Evolutionary conservation across 805 yeast genomes (phyloP).

Genomic region (Ogataea angusta): DNA sequence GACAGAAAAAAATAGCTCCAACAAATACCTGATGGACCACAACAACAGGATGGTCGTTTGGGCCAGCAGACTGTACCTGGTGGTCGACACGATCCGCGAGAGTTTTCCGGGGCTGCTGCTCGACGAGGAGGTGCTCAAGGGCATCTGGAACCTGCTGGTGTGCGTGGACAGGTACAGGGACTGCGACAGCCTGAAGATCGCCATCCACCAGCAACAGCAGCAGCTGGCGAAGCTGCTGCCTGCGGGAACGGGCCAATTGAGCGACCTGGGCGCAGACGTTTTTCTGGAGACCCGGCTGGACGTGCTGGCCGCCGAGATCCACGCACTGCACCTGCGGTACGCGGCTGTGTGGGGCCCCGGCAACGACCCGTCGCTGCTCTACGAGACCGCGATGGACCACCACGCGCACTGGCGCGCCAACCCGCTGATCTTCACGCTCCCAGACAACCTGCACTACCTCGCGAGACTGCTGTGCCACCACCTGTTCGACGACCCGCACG

Average conservation of each 20-base stretch:
- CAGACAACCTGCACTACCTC: conserved; percentile 67
- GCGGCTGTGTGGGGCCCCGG: conserved; percentile 75
- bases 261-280: conserved; percentile 29
- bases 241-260: conserved; percentile 17
- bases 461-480: conserved; percentile 70
- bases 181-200: conserved; percentile 49
- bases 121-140: conserved; percentile 57
- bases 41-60: conserved; percentile 4
- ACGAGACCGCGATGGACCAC: conserved; percentile 47
- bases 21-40: conserved; percentile 3
- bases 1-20: not conserved
- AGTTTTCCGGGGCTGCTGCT: conserved; percentile 68
- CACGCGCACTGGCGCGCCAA: conserved; percentile 50
- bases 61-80: conserved; percentile 42
- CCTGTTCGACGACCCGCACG: conserved; percentile 51
- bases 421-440: conserved; percentile 74
- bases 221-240: conserved; percentile 37
- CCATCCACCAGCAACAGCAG: conserved; percentile 51
- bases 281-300: conserved; percentile 56
- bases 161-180: conserved; percentile 47
- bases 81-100: conserved; percentile 54
- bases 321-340: conserved; percentile 63
- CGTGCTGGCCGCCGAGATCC: conserved; percentile 60
- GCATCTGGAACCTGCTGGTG: conserved; percentile 52
- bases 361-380: conserved; percentile 70